Conservation (phyloP, 805 yeast species). For the Zygotorulaspora danielsina region DNA sequence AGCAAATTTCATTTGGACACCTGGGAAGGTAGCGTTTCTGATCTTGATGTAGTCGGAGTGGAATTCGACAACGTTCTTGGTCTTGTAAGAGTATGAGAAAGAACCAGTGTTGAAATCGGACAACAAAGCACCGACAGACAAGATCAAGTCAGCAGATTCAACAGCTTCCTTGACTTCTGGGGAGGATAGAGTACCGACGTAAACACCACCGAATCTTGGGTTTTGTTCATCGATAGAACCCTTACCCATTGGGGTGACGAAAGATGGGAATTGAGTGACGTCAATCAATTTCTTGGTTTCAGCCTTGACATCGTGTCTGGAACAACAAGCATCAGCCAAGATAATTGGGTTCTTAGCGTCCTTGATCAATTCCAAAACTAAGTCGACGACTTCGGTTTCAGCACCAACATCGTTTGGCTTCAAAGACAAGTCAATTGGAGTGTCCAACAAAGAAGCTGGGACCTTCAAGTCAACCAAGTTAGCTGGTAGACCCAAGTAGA, state of each 20-base stretch:
- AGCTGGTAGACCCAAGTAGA: conserved; percentile 77
- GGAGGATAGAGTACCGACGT: conserved; percentile 74
- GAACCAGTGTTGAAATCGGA: conserved; percentile 92
- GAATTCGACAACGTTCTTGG: conserved; percentile 72
- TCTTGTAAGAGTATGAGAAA: conserved; percentile 68
- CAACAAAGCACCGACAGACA: conserved; percentile 76
- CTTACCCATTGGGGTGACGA: conserved; percentile 89
- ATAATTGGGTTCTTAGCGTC: conserved; percentile 66
- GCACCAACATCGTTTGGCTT: conserved; percentile 56
- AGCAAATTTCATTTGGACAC: conserved; percentile 63
- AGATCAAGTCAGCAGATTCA: conserved; percentile 67
- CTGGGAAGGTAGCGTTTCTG: conserved; percentile 64
- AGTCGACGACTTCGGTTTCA: conserved; percentile 58
- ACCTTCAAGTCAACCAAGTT: conserved; percentile 67
- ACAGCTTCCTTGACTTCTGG: conserved; percentile 70
- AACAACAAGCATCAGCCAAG: conserved; percentile 83
- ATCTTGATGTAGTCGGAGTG: conserved; percentile 73
- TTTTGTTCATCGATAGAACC: conserved; percentile 69
- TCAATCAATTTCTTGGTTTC: conserved; percentile 61
- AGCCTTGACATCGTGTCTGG: conserved; percentile 65
- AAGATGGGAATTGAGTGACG: conserved; percentile 72
- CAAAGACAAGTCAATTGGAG: conserved; percentile 59
- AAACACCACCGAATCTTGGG: conserved; percentile 77
- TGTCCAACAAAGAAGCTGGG: conserved; percentile 51
- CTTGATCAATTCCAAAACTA: conserved; percentile 48